phyloP scores from a whole-genome alignment of 495 filamentous ascomycete genomes.

The Aspergillus leporis region DNA sequence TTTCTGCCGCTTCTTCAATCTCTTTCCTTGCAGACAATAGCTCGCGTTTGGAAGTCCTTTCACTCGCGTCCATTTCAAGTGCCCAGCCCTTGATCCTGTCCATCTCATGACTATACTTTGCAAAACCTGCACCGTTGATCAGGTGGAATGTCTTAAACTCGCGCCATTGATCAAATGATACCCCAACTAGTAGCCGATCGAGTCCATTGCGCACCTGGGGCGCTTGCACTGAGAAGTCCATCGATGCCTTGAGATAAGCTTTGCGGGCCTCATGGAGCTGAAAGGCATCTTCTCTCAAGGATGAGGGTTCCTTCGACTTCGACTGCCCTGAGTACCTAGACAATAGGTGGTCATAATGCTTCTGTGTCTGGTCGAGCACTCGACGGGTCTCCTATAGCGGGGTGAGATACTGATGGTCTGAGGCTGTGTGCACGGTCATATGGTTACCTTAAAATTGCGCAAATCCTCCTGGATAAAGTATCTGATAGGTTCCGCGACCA shows the following conservation, averaged over 20 bases:
- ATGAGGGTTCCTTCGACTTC: conserved; percentile 90
- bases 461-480: conserved; percentile 74
- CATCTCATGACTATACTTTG: conserved; percentile 72
- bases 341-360: conserved; percentile 75
- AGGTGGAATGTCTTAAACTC: conserved; percentile 73
- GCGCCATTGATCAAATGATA: conserved; percentile 83
- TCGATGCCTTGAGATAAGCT: conserved; percentile 83
- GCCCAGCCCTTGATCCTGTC: conserved; percentile 90
- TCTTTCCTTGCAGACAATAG: conserved; percentile 75
- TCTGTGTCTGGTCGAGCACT: conserved; percentile 75
- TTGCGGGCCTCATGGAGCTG: conserved; percentile 92
- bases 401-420: conserved; percentile 28
- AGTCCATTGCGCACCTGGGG: conserved; percentile 79
- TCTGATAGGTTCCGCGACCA: conserved; percentile 79
- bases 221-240: conserved; percentile 88
- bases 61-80: conserved; percentile 84
- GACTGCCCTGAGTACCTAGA: conserved; percentile 79
- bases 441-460: conserved; percentile 59
- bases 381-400: conserved; percentile 68
- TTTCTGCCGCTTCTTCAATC: conserved; percentile 76
- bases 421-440: neutral
- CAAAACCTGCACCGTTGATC: conserved; percentile 54
- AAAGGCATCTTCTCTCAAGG: conserved; percentile 92
- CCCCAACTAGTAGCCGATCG: conserved; percentile 79
- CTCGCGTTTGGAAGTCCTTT: conserved; percentile 76